Base-by-base conservation (phyloP, 306 rosid species). In the Rosa chinensis region DNA sequence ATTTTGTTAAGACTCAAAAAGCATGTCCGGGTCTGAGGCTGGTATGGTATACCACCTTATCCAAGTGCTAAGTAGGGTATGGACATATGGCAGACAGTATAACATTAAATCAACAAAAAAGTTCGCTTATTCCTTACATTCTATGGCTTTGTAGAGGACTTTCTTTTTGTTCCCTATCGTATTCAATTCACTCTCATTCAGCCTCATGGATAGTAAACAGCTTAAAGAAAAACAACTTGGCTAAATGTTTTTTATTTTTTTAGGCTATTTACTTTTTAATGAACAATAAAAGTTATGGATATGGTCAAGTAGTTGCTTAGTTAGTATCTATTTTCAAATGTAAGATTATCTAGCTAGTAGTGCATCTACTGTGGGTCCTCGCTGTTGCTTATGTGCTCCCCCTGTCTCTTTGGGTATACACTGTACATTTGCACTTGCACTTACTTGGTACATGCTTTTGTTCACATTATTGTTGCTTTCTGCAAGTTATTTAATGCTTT, bases 401-500 rank as follows among this genome's bases (percentile, higher is more conserved):
- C 32, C 37, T 25, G 13, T 11, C 32, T 21, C 10, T 35, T 5
- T 64, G 42, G n/a, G 8, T 40, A 20, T 55, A 66, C 44, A 39
- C 37, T 66, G 32, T 61, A 69, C 66, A 79, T 14, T 35, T 64
- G 70, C 70, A 35, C 21, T 37, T 21, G 50, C 49, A 42, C 47
- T 59, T 70, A 66, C 53, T 11, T 32, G 37, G 37, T 32, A 35
- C 25, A 35, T 74, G 66, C 48, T 44, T 84, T 42, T 32, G 10
- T 74, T 45, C 73, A 52, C 40, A 16, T 73, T 72, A 44, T 40
- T 66, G 14, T 44, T 48, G 35, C 14, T 42, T 74, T 48, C 66
- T 28, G 32, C 73, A 64, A 73, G 77, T 67, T 84, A 68, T 62
- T 70, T 78, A 76, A 78, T 55, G 53, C 74, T 82, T 42, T 49